These are phyloP conservation scores for Tolypocladium ovalisporum DNA, from an alignment of 2,329 filamentous ascomycete genomes.

Conservation along the genomic window DNA sequence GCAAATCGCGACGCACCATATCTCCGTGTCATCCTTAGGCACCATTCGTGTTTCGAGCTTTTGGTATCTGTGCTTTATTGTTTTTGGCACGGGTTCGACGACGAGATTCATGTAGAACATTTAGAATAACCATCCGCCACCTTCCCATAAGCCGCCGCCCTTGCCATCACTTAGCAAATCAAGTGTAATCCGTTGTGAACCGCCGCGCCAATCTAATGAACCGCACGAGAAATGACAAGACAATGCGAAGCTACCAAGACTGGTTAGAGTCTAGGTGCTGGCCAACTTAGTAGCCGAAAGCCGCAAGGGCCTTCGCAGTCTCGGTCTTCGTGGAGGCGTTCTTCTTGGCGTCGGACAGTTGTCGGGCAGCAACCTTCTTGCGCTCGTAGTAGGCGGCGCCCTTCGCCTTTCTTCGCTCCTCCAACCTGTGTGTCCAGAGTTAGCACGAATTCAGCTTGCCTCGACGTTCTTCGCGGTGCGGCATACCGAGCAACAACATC, in stretches of 20 bases:
- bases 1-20: background rate
- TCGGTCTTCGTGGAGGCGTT: constrained; percentile 76
- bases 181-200: constrained; percentile 38
- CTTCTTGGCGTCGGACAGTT: constrained; percentile 89
- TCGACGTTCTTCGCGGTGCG: constrained; percentile 15
- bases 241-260: constrained; percentile 26
- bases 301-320: constrained; percentile 78
- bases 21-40: constrained; percentile 4
- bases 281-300: constrained; percentile 72
- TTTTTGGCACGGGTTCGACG: constrained; percentile 18
- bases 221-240: constrained; percentile 36
- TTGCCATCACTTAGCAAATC: constrained; percentile 36
- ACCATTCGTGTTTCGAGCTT: constrained; percentile 3
- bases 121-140: constrained; percentile 21
- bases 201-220: constrained; percentile 45
- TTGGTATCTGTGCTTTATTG: constrained; percentile 24
- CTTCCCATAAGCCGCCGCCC: constrained; percentile 23
- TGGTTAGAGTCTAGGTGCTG: constrained; percentile 15
- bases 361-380: constrained; percentile 93
- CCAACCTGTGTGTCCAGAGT: constrained; percentile 53
- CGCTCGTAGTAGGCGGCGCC: constrained; percentile 98
- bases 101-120: constrained; percentile 24
- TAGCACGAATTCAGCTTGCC: constrained; percentile 3
- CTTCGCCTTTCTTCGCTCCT: constrained; percentile 99
- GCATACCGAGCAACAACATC: constrained; percentile 93